A percentile compares a stretch with the other conserved stretches of the same genome.
Evolutionary conservation across 352 stramenopile species (phyloP).

Genomic region (Pythium aquatile): DNA sequence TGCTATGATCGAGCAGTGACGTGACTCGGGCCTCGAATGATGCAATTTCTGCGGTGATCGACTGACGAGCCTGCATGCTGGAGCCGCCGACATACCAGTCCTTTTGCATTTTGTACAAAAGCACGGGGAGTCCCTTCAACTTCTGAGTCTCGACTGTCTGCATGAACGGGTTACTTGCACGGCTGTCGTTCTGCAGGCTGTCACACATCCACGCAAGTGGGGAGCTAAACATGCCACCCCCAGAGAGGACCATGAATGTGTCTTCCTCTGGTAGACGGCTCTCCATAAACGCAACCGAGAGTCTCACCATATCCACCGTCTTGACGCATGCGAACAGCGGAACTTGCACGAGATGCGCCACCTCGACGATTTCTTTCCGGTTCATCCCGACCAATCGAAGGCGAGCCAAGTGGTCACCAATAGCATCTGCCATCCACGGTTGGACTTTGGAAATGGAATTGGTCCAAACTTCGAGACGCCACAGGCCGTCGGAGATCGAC

Average conservation of each 20-base stretch:
- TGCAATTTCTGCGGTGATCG: background rate
- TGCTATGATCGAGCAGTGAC: background rate
- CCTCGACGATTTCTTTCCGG: constrained; percentile 13
- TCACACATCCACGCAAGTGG: constrained; percentile 7
- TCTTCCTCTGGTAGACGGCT: constrained; percentile 16
- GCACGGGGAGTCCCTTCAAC: background rate
- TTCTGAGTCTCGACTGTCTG: background rate
- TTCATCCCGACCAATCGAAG: constrained; percentile 1
- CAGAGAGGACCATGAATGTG: constrained; percentile 16
- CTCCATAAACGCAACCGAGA: constrained; percentile 22
- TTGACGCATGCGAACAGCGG: constrained; percentile 14
- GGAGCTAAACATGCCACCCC: background rate
- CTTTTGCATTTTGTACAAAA: constrained; percentile 17
- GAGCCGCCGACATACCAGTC: constrained; percentile 15
- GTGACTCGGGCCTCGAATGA: background rate
- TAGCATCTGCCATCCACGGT: constrained; percentile 8
- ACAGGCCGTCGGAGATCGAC: background rate
- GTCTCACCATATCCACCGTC: constrained; percentile 14
- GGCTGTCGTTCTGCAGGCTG: too few relatives aligned
- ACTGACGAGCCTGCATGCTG: background rate
- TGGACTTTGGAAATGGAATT: background rate
- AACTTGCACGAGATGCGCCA: constrained; percentile 18
- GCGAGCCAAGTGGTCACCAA: background rate
- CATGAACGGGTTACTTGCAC: background rate
- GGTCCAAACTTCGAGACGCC: constrained; percentile 11